Conservation (phyloP, 2,329 filamentous ascomycete species). For the Seiridium unicorne region DNA sequence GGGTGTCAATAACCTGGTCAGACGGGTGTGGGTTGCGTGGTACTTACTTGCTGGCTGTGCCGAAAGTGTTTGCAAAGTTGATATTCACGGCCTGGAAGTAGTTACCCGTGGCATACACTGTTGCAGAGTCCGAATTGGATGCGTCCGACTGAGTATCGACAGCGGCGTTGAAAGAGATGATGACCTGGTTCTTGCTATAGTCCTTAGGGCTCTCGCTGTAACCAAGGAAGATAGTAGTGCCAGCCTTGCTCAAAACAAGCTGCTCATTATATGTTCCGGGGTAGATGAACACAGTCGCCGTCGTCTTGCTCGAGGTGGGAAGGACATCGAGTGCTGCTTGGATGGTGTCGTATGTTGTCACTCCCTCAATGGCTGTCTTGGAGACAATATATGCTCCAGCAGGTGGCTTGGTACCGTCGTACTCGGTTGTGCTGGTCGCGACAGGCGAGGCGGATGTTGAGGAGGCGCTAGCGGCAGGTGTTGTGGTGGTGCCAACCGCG, state of each 20-base stretch:
- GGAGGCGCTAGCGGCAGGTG: neutral
- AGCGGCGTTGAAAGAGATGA: constrained; percentile 22
- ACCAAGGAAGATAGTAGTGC: constrained; percentile 36
- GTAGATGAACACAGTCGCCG: constrained; percentile 37
- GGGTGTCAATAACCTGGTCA: neutral
- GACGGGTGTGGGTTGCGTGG: neutral
- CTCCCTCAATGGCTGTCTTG: constrained; percentile 29
- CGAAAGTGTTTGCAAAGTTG: constrained; percentile 36
- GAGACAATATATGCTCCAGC: constrained; percentile 29
- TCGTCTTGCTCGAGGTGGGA: constrained; percentile 31
- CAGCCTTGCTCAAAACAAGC: constrained; percentile 33
- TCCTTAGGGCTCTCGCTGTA: constrained; percentile 33
- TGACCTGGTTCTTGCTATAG: constrained; percentile 28
- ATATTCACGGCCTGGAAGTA: constrained; percentile 36
- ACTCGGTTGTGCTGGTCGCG: neutral
- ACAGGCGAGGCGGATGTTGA: neutral
- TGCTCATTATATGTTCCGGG: constrained; percentile 37
- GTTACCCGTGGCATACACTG: constrained; percentile 36
- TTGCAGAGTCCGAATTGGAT: constrained; percentile 35
- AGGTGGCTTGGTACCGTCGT: constrained; percentile 26
- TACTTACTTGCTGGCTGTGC: constrained; percentile 27
- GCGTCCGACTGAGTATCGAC: constrained; percentile 33
- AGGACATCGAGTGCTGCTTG: constrained; percentile 31
- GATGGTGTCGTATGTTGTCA: constrained; percentile 33
- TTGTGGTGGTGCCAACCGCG: constrained; percentile 15